Base-by-base conservation (phyloP, 1,284 basidiomycete species). In the Exobasidium rhododendri region DNA sequence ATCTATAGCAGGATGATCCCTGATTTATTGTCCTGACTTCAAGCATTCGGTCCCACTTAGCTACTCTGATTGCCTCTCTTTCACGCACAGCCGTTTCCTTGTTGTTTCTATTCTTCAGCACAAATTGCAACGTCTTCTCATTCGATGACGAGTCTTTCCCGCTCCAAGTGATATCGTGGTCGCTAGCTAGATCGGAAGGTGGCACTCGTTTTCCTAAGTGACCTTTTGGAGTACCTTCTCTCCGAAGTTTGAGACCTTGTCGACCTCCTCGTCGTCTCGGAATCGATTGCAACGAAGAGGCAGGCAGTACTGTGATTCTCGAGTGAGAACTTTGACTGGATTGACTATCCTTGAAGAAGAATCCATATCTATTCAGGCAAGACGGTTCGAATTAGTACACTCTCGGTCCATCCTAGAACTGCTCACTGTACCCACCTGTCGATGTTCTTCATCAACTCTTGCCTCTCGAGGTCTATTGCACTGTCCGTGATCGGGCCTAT, bases 401-500 rank as follows among this genome's bases (percentile, higher is more conserved):
- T 30, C 47, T 7, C 6, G 7, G 28, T 24, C 6, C 14, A 7
- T 50, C 10, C 20, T 56, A 7, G 3, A 17, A 56, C 62, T 64
- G 50, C 69, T 22, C 73, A 62, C n/a, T n/a, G n/a, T n/a, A n/a
- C 35, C 17, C 35, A 40, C 35, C 35, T 40, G 35, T 75, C 73
- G 20, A 71, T 51, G 29, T 69, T 68, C 49, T 63, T 56, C 20
- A 74, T 56, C 6, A 68, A 56, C 56, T 70, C 64, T 10, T 63
- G 58, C 2, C 66, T 61, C 59, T 63, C 62, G 57, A 64, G 61
- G 7, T 71, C 71, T 1, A 65, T 61, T 3, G 62, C 43, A 35
- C 63, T 62, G 30, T 69, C 53, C 17, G 13, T 13, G 5, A 40
- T 4, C 14, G 53, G 32, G 4, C 20, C 53, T 5, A 20, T 24